Base-by-base conservation (phyloP, 2,329 filamentous ascomycete species). In the Hirsutella thompsonii region DNA sequence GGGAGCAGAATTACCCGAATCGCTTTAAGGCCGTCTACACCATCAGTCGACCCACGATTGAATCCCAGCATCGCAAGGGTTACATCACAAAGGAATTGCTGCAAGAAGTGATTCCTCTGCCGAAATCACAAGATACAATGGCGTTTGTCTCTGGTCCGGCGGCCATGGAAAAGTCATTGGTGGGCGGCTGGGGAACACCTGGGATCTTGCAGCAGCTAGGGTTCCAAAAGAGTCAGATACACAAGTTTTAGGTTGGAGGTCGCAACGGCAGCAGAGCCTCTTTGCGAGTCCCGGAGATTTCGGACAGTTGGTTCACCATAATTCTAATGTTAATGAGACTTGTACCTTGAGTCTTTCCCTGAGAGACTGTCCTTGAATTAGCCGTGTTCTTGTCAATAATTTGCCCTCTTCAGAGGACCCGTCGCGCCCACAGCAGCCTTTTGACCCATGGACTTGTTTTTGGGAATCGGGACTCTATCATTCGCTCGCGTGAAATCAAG, bases 11-110 rank as follows among this genome's bases (percentile, higher is more conserved):
- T 40, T 74, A 67, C 43, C 73, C 78, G 0, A 70, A 59, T 4
- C 67, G 76, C 0, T 74, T 86, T 50, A 64, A 63, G 35, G 70
- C 70, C 1, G 57, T 71, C 0, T 83, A 80, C 47, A 70, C 72
- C 0, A 69, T 18, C 3, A 34, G 32, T 34, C 5, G 18, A 5
- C 32, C 32, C 5, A 18, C n/a, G 14, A 33, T 16, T 8, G 30
- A 3, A n/a, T 33, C 30, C 2, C 30, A 14, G 14, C 30, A 33
- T 16, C 11, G 32, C 14, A 18, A 34, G 9, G 32, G 32, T 5
- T 18, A 18, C n/a, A 18, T 34, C 14, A 34, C 32, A 2, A 34
- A 16, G n/a, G 32, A 34, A 9, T 18, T 18, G 5, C 32, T 34
- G 13, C 14, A 18, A n/a, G 32, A 34, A 5, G n/a, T 18, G 16